Conservation (phyloP, 2,329 filamentous ascomycete genomes). For the Phymatotrichopsis omnivora region DNA sequence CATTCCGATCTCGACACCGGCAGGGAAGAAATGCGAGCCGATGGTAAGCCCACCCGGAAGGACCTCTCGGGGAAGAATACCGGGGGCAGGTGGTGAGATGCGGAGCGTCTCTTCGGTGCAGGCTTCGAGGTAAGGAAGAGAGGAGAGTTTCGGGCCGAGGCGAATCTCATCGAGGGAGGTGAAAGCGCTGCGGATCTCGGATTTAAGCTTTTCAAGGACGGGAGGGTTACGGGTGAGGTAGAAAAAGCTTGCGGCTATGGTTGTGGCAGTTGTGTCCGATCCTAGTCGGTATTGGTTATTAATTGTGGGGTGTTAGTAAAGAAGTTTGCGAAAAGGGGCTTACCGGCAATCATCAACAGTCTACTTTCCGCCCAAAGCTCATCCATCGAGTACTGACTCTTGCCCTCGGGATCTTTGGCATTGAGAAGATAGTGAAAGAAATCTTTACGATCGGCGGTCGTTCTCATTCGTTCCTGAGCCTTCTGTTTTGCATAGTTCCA, state of each 20-base stretch:
- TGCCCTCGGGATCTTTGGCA: constrained; percentile 60
- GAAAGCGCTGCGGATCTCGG: constrained; percentile 47
- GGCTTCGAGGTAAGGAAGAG: constrained; percentile 49
- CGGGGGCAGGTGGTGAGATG: constrained; percentile 51
- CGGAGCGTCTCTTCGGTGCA: constrained; percentile 58
- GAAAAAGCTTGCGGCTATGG: constrained; percentile 50
- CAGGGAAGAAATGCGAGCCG: constrained; percentile 46
- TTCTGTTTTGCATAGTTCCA: no score
- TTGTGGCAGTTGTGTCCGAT: constrained; percentile 61
- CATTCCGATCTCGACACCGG: constrained; percentile 50
- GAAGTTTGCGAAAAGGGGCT: constrained; percentile 32
- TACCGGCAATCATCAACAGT: constrained; percentile 34
- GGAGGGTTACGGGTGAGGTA: constrained; percentile 48
- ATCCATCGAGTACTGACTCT: constrained; percentile 52
- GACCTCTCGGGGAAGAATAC: constrained; percentile 51
- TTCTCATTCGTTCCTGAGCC: constrained; percentile 56
- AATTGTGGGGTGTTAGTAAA: no score
- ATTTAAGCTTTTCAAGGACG: constrained; percentile 41
- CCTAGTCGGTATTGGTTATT: no score
- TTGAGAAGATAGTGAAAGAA: constrained; percentile 68
- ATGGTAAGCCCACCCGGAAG: constrained; percentile 46
- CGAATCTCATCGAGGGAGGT: constrained; percentile 45
- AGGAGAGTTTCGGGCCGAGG: constrained; percentile 42
- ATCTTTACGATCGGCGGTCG: constrained; percentile 58
- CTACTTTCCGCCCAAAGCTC: constrained; percentile 65